Evolutionary conservation across 2,329 filamentous ascomycete genomes (phyloP).

Genomic region (Aureobasidium uvarum): DNA sequence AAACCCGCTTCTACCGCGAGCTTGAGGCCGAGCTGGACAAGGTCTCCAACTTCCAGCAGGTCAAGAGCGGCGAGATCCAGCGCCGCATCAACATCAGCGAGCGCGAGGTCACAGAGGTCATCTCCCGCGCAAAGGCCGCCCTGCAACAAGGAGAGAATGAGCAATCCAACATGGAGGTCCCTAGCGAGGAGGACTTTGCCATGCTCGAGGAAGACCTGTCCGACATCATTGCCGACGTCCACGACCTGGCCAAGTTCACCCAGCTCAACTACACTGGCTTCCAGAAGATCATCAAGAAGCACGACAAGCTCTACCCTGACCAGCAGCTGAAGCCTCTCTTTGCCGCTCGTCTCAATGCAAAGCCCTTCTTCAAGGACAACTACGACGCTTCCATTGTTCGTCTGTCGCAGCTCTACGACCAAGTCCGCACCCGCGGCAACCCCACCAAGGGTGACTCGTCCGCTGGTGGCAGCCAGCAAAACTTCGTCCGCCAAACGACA

Average conservation of each 20-base stretch:
- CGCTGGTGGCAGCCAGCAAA: slow-evolving; percentile 88
- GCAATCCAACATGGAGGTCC: slow-evolving; percentile 44
- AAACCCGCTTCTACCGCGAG: slow-evolving; percentile 79
- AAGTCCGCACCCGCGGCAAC: slow-evolving; percentile 88
- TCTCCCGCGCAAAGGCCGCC: slow-evolving; percentile 60
- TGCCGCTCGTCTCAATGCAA: slow-evolving; percentile 87
- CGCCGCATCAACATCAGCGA: slow-evolving; percentile 84
- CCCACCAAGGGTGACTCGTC: slow-evolving; percentile 88
- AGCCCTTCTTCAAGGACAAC: slow-evolving; percentile 98
- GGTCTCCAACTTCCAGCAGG: slow-evolving; percentile 95
- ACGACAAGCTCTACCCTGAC: slow-evolving; percentile 57
- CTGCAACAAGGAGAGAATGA: slow-evolving; percentile 45
- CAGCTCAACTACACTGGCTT: slow-evolving; percentile 99
- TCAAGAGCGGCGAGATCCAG: slow-evolving; percentile 95
- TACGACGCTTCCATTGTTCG: slow-evolving; percentile 95
- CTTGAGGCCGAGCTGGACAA: slow-evolving; percentile 94
- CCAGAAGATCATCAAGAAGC: slow-evolving; percentile 99
- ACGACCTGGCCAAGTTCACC: slow-evolving; percentile 96
- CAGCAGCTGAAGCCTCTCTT: slow-evolving; percentile 98
- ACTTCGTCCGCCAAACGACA: slow-evolving; percentile 93
- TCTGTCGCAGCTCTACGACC: slow-evolving; percentile 90
- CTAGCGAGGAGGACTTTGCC: slow-evolving; percentile 89
- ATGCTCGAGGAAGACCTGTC: slow-evolving; percentile 91
- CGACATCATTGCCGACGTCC: slow-evolving; percentile 97
- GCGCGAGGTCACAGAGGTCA: slow-evolving; percentile 84